phyloP scores from a whole-genome alignment of 1,284 basidiomycete species.

The Polyporus tsugae region DNA sequence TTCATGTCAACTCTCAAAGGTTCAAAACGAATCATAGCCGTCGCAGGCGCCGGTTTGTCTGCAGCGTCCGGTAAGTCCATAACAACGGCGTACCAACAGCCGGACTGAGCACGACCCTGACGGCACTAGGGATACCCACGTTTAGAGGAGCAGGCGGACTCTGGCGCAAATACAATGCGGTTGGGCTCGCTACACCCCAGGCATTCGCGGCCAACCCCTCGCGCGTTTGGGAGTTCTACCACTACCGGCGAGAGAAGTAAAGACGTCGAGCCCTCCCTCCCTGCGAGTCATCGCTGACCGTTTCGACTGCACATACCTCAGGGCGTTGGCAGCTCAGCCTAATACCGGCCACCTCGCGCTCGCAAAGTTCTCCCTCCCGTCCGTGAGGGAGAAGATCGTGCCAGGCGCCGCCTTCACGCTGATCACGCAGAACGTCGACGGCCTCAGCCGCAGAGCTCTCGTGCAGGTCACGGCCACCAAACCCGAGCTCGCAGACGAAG shows the following conservation, averaged over 20 bases:
- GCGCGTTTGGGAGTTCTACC: constrained; percentile 72
- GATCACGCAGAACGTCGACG: constrained; percentile 76
- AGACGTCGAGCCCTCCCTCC: constrained; percentile 22
- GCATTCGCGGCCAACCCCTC: constrained; percentile 63
- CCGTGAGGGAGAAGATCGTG: constrained; percentile 46
- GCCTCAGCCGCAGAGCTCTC: constrained; percentile 55
- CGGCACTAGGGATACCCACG: constrained; percentile 60
- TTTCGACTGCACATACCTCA: constrained; percentile 32
- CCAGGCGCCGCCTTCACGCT: constrained; percentile 58
- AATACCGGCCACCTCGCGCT: constrained; percentile 66
- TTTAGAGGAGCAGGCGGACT: constrained; percentile 68
- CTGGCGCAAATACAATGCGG: constrained; percentile 67
- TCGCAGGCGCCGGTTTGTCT: constrained; percentile 69
- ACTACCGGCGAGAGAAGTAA: constrained; percentile 62
- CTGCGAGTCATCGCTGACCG: background rate
- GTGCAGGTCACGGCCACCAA: constrained; percentile 26
- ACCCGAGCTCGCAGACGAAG: constrained; percentile 23
- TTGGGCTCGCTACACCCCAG: constrained; percentile 62
- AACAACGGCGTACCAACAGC: background rate
- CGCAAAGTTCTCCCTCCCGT: constrained; percentile 54
- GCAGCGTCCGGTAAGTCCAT: constrained; percentile 57
- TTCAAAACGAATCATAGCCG: constrained; percentile 57
- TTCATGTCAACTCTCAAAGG: constrained; percentile 43
- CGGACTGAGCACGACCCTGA: background rate
- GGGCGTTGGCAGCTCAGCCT: constrained; percentile 56